phyloP scores from a whole-genome alignment of 352 stramenopile genomes.

The Blastocystis sp. region DNA sequence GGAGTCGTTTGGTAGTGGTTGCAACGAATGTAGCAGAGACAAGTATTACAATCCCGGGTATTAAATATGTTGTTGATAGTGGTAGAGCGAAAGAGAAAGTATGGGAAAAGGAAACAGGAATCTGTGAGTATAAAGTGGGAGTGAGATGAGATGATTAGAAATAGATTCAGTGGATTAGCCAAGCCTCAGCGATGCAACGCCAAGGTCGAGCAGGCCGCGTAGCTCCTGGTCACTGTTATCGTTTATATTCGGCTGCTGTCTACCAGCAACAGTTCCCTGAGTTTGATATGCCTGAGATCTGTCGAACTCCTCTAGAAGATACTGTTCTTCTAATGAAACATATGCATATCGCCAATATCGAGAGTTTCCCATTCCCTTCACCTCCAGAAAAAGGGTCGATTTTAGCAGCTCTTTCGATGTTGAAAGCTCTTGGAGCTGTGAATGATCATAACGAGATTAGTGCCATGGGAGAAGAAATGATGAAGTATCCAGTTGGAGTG shows the following conservation, averaged over 20 bases:
- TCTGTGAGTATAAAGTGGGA: constrained; percentile 87
- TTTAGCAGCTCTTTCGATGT: constrained; percentile 45
- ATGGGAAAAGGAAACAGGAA: constrained; percentile 84
- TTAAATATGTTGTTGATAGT: constrained; percentile 91
- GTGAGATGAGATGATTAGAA: neutral
- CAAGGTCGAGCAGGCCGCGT: constrained; percentile 90
- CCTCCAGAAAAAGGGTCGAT: constrained; percentile 77
- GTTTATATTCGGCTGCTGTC: constrained; percentile 89
- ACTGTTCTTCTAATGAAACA: constrained; percentile 93
- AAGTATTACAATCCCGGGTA: constrained; percentile 86
- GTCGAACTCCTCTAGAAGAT: constrained; percentile 86
- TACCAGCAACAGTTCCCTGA: constrained; percentile 89
- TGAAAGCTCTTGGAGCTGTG: constrained; percentile 67
- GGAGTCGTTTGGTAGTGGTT: constrained; percentile 88
- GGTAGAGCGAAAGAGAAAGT: constrained; percentile 91
- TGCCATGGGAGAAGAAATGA: constrained; percentile 77
- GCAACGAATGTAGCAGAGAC: constrained; percentile 98
- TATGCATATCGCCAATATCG: constrained; percentile 91
- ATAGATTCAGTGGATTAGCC: constrained; percentile 81
- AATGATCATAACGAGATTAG: constrained; percentile 76
- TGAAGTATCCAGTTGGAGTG: constrained; percentile 81
- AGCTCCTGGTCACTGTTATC: constrained; percentile 93
- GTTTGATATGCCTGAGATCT: constrained; percentile 83
- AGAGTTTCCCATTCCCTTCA: constrained; percentile 91
- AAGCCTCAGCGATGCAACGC: constrained; percentile 84